These are phyloP conservation scores for Ustilago trichophora DNA, from an alignment of 1,284 basidiomycete genomes.

Conservation along the genomic window DNA sequence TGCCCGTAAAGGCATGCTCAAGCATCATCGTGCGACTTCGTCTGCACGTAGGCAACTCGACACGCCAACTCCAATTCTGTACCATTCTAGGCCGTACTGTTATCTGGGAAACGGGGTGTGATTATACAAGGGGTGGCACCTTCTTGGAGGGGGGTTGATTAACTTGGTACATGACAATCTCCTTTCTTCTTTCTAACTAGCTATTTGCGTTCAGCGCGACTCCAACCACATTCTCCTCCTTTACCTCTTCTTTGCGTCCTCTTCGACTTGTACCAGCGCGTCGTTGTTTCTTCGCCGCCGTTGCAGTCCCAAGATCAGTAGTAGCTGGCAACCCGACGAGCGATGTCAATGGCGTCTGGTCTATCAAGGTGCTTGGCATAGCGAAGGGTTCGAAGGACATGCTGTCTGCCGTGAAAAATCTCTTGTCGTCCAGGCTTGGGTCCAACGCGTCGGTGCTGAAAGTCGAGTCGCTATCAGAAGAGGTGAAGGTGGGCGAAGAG, in stretches of 20 bases:
- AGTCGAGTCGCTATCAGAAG: conserved; percentile 35
- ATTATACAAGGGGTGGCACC: conserved; percentile 13
- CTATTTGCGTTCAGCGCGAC: too few relatives aligned
- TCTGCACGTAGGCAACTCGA: too few relatives aligned
- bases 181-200: background rate
- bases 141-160: conserved; percentile 1
- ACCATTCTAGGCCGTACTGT: too few relatives aligned
- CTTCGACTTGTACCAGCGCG: background rate
- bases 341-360: conserved; percentile 35
- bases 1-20: too few relatives aligned
- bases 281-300: conserved; percentile 2
- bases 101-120: too few relatives aligned
- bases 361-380: conserved; percentile 7
- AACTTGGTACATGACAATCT: conserved; percentile 4
- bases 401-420: conserved; percentile 25
- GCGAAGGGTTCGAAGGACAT: conserved; percentile 39
- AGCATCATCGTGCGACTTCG: too few relatives aligned
- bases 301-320: background rate
- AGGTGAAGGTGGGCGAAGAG: conserved; percentile 33
- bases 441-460: conserved; percentile 32
- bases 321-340: conserved; percentile 29
- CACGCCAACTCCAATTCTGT: too few relatives aligned
- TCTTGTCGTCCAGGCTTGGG: conserved; percentile 15
- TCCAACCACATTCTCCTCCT: conserved; percentile 5
- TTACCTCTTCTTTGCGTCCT: conserved; percentile 12